These are phyloP conservation scores for Epichloe gansuensis DNA, from an alignment of 2,329 filamentous ascomycete genomes.

Conservation along the genomic window DNA sequence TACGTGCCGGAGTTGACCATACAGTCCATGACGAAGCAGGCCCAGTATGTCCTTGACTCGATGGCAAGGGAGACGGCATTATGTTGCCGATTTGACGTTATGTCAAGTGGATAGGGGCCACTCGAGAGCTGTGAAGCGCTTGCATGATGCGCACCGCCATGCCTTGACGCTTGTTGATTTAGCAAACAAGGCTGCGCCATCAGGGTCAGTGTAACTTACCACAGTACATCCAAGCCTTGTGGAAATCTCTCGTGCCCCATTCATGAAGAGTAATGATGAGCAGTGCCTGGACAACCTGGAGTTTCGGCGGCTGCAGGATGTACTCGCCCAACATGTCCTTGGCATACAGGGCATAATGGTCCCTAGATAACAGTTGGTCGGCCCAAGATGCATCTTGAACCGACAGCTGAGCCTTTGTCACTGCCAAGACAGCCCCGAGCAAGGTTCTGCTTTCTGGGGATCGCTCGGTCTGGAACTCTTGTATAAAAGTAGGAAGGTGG, in stretches of 20 bases:
- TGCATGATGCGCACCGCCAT: constrained; percentile 29
- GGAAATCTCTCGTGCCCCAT: constrained; percentile 29
- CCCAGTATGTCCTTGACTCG: constrained; percentile 31
- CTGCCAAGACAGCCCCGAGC: constrained; percentile 17
- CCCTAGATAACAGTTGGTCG: constrained; percentile 17
- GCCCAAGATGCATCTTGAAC: constrained; percentile 18
- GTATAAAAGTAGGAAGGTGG: constrained; percentile 20
- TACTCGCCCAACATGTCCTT: constrained; percentile 14
- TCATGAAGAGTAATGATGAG: constrained; percentile 28
- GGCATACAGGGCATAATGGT: constrained; percentile 21
- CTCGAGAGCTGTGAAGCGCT: constrained; percentile 18
- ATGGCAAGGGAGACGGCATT: constrained; percentile 16
- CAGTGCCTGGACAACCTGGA: constrained; percentile 26
- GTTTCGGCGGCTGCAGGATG: constrained; percentile 17
- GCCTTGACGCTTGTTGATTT: constrained; percentile 10
- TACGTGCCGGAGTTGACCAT: constrained; percentile 30
- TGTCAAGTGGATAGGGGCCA: constrained; percentile 17
- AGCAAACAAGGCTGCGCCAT: background rate
- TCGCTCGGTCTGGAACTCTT: constrained; percentile 10
- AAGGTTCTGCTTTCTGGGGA: constrained; percentile 18
- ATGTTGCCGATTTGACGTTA: constrained; percentile 9
- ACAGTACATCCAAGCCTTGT: constrained; percentile 31
- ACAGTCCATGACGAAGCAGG: constrained; percentile 33
- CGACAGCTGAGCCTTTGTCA: constrained; percentile 20
- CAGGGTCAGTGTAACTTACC: constrained; percentile 9